Evolutionary conservation across 208 protist genomes (phyloP).

Genomic region (Blechomonas ayalai): DNA sequence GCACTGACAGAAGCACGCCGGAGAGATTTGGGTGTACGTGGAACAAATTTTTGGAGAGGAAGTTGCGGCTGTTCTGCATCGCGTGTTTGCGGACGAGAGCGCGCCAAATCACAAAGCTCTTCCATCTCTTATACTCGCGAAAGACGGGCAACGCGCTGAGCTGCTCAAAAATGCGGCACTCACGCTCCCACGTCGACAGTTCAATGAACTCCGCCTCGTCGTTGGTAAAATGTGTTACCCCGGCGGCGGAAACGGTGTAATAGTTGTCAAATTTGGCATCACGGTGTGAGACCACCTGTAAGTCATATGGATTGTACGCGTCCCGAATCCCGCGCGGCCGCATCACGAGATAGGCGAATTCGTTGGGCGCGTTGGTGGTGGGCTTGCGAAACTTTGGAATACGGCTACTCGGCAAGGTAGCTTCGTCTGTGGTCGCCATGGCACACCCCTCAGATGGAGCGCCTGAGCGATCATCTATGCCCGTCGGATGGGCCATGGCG

Average conservation of each 20-base stretch:
- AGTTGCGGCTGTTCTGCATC: slow-evolving; percentile 63
- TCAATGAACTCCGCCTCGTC: slow-evolving; percentile 90
- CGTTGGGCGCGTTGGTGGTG: slow-evolving; percentile 76
- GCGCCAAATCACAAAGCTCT: slow-evolving; percentile 91
- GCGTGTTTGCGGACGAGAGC: slow-evolving; percentile 81
- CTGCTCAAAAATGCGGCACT: slow-evolving; percentile 86
- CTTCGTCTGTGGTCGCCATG: neutral
- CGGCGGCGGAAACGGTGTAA: slow-evolving; percentile 90
- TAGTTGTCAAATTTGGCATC: slow-evolving; percentile 81
- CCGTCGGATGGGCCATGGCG: neutral
- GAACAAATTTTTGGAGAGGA: slow-evolving; percentile 85
- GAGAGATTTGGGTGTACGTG: slow-evolving; percentile 83
- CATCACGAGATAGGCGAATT: slow-evolving; percentile 89
- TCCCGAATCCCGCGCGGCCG: slow-evolving; percentile 75
- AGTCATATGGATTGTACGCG: slow-evolving; percentile 92
- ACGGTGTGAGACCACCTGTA: slow-evolving; percentile 89
- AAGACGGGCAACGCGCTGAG: slow-evolving; percentile 90
- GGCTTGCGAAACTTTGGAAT: slow-evolving; percentile 75
- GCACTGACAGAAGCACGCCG: slow-evolving; percentile 68
- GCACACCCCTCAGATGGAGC: neutral
- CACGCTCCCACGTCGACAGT: slow-evolving; percentile 90
- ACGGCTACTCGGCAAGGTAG: slow-evolving; percentile 5
- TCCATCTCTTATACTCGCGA: slow-evolving; percentile 90
- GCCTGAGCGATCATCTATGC: neutral
- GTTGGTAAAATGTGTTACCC: slow-evolving; percentile 92